Conservation (phyloP, 768 basidiomycete species). For the Tephrocybe sp. region DNA sequence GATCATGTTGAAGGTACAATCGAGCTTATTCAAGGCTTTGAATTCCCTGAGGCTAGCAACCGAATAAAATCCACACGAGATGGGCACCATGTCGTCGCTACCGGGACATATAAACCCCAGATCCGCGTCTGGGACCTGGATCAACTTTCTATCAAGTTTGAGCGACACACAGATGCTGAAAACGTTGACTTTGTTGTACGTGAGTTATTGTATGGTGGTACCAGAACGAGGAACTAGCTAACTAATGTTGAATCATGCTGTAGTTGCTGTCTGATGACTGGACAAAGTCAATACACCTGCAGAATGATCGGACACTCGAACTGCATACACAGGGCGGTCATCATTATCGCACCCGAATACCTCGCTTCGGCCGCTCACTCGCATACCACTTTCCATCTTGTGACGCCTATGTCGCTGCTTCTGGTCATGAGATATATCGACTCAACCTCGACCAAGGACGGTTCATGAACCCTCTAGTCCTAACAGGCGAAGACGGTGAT, state of each 20-base stretch:
- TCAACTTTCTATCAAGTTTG: slow-evolving; percentile 91
- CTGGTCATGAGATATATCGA: slow-evolving; percentile 87
- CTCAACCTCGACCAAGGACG: slow-evolving; percentile 95
- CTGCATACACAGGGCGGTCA: slow-evolving; percentile 93
- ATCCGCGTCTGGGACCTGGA: slow-evolving; percentile 95
- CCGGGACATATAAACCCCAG: slow-evolving; percentile 97
- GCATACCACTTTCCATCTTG: slow-evolving; percentile 95
- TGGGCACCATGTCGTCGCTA: slow-evolving; percentile 90
- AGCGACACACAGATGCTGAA: slow-evolving; percentile 93
- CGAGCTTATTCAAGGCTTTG: slow-evolving; percentile 93
- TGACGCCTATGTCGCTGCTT: slow-evolving; percentile 82
- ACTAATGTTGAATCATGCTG: slow-evolving; percentile 1
- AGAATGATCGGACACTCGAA: slow-evolving; percentile 92
- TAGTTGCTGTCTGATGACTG: slow-evolving; percentile 97
- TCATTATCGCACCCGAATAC: slow-evolving; percentile 92
- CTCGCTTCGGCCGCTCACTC: slow-evolving; percentile 87
- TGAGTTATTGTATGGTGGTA: slow-evolving; percentile 39
- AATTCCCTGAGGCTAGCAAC: slow-evolving; percentile 96
- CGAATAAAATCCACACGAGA: slow-evolving; percentile 88
- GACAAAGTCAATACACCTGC: slow-evolving; percentile 97
- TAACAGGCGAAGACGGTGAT: slow-evolving; percentile 49
- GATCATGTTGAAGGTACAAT: slow-evolving; percentile 84
- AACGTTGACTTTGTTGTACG: slow-evolving; percentile 98
- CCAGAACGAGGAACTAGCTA: slow-evolving; percentile 1
- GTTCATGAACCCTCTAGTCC: slow-evolving; percentile 78